Percentiles rank a stretch among this genome's conserved stretches.
These are phyloP conservation scores for Garcileccinum viscosum DNA, from an alignment of 1,284 basidiomycete genomes.

Conservation along the genomic window DNA sequence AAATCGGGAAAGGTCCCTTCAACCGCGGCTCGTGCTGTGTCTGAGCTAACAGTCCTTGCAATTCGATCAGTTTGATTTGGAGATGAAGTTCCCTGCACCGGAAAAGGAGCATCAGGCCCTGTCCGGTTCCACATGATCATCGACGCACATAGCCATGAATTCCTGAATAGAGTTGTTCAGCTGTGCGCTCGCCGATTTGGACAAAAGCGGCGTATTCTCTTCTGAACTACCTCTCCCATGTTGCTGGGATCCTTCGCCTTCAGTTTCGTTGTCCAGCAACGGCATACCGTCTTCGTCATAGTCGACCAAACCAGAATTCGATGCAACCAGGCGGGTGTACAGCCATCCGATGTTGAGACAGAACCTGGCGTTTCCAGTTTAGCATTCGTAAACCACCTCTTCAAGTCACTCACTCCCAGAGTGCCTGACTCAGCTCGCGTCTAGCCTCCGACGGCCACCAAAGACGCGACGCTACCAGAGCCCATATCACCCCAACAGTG, in stretches of 20 bases:
- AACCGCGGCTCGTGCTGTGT: conserved; percentile 92
- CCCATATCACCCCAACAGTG: conserved; percentile 89
- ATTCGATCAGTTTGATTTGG: conserved; percentile 86
- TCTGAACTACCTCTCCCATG: conserved; percentile 3
- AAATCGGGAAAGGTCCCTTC: conserved; percentile 89
- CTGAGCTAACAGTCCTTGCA: conserved; percentile 83
- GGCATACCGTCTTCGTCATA: conserved; percentile 32
- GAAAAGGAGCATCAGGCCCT: background rate
- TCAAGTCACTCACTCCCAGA: conserved; percentile 76
- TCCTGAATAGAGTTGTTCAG: conserved; percentile 75
- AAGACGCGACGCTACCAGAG: conserved; percentile 83
- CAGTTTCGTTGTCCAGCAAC: conserved; percentile 27
- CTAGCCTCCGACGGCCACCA: conserved; percentile 97
- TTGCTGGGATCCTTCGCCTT: background rate
- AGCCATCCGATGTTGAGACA: conserved; percentile 85
- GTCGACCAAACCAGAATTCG: conserved; percentile 70
- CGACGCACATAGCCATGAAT: conserved; percentile 86
- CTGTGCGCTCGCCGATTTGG: conserved; percentile 44
- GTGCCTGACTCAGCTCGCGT: conserved; percentile 80
- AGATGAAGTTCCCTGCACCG: conserved; percentile 86
- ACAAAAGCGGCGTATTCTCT: conserved; percentile 47
- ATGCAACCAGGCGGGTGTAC: conserved; percentile 79
- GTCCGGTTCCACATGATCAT: background rate
- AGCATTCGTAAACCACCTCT: background rate
- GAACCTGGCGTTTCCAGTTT: conserved; percentile 54